These are phyloP conservation scores for Nemania abortiva DNA, from an alignment of 2,329 filamentous ascomycete species.

Conservation along the genomic window DNA sequence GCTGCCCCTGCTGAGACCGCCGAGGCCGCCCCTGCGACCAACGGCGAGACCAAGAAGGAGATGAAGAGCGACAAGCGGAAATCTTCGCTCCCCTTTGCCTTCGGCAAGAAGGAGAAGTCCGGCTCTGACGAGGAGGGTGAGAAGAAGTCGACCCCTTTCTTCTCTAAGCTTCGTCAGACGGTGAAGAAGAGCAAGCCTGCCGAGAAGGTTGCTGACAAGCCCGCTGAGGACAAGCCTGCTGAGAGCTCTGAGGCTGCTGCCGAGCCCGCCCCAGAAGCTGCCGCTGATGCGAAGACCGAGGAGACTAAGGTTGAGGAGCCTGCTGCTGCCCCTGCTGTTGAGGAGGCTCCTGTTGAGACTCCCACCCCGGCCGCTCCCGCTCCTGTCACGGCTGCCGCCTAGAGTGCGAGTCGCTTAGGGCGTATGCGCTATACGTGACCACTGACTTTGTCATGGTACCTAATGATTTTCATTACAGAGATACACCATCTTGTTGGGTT, in stretches of 20 bases:
- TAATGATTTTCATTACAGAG: slow-evolving; percentile 50
- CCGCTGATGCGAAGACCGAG: slow-evolving; percentile 40
- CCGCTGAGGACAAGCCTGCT: slow-evolving; percentile 46
- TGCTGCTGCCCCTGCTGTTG: slow-evolving; percentile 33
- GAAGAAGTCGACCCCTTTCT: slow-evolving; percentile 67
- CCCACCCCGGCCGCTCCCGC: slow-evolving; percentile 47
- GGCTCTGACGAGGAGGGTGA: slow-evolving; percentile 72
- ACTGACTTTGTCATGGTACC: slow-evolving; percentile 37
- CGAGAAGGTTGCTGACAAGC: slow-evolving; percentile 48
- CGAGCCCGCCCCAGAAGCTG: slow-evolving; percentile 42
- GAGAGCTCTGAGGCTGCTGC: slow-evolving; percentile 44
- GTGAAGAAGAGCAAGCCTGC: slow-evolving; percentile 52
- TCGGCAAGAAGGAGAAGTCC: slow-evolving; percentile 80
- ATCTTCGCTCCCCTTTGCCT: slow-evolving; percentile 80
- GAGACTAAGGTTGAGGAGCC: slow-evolving; percentile 38
- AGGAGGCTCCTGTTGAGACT: slow-evolving; percentile 47
- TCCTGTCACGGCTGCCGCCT: slow-evolving; percentile 53
- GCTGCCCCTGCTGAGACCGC: slow-evolving; percentile 62
- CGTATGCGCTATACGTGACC: slow-evolving; percentile 35
- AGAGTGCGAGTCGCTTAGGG: slow-evolving; percentile 45
- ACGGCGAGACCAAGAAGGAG: slow-evolving; percentile 70
- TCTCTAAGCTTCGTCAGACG: slow-evolving; percentile 67
- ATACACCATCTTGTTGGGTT: slow-evolving; percentile 50
- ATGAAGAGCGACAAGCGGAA: slow-evolving; percentile 82
- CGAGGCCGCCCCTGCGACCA: slow-evolving; percentile 60